Percentiles rank a stretch among this genome's conserved stretches.
phyloP scores from a whole-genome alignment of 176 grass and related monocot genomes.

The Zoysia japonica region DNA sequence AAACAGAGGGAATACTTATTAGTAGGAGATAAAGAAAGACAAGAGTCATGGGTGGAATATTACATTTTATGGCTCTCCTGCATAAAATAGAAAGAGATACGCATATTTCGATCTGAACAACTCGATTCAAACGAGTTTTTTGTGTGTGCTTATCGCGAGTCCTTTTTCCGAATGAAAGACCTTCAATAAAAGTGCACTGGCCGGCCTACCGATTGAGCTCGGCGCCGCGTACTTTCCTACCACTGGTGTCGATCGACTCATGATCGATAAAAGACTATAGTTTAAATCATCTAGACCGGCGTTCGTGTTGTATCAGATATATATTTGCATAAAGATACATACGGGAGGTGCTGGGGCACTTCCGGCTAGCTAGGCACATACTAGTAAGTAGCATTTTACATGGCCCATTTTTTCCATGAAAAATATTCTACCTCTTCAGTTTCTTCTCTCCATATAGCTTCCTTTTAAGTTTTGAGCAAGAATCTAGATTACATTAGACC shows the following conservation, averaged over 20 bases:
- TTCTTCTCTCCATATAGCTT: too few relatives aligned
- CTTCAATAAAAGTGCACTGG: neutral
- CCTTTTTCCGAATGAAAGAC: too few relatives aligned
- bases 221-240: neutral
- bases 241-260: neutral
- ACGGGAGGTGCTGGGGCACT: too few relatives aligned
- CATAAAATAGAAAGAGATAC: neutral
- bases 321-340: too few relatives aligned
- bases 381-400: too few relatives aligned
- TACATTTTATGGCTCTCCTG: neutral
- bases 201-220: neutral
- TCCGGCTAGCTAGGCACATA: too few relatives aligned
- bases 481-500: neutral
- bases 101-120: neutral
- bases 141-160: neutral
- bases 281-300: neutral
- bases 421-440: neutral
- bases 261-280: neutral
- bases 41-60: too few relatives aligned
- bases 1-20: too few relatives aligned
- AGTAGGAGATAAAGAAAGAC: too few relatives aligned
- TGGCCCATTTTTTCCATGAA: too few relatives aligned
- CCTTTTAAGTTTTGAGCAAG: neutral
- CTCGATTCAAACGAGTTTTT: neutral
- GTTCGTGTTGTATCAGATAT: neutral